These are phyloP conservation scores for Calocybe indica DNA, from an alignment of 768 basidiomycete species.

Conservation along the genomic window DNA sequence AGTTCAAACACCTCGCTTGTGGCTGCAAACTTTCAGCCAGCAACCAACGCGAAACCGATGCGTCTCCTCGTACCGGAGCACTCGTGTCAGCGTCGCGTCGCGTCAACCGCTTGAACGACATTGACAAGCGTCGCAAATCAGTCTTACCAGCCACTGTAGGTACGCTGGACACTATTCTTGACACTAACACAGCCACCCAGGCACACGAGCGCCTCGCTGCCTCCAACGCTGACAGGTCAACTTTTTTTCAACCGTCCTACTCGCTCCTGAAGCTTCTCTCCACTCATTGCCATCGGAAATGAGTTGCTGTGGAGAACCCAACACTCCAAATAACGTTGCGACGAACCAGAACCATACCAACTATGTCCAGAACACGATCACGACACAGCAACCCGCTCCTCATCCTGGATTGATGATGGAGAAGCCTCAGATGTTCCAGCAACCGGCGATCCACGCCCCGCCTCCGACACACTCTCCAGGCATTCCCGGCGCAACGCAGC, in stretches of 20 bases:
- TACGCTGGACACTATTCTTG: slow-evolving; percentile 3
- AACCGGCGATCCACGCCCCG: slow-evolving; percentile 30
- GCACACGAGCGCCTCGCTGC: slow-evolving; percentile 10
- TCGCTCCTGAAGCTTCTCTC: background rate
- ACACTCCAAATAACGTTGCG: slow-evolving; percentile 17
- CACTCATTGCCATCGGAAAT: slow-evolving; percentile 26
- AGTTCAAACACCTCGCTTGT: no score
- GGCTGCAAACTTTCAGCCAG: no score
- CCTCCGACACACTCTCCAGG: slow-evolving; percentile 10
- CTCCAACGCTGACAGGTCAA: slow-evolving; percentile 3
- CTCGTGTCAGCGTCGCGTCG: no score
- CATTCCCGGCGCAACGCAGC: slow-evolving; percentile 10
- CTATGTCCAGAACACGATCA: slow-evolving; percentile 24
- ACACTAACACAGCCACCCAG: slow-evolving; percentile 23
- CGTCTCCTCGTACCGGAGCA: no score
- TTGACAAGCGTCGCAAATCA: no score
- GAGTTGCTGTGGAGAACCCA: slow-evolving; percentile 64
- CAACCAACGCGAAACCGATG: no score
- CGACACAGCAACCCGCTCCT: slow-evolving; percentile 48
- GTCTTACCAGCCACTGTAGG: background rate
- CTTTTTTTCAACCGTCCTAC: background rate
- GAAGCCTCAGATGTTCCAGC: slow-evolving; percentile 36
- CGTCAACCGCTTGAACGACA: no score
- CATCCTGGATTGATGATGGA: slow-evolving; percentile 25
- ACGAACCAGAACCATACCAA: slow-evolving; percentile 23